These are phyloP conservation scores for Penicillium sp. DNA, from an alignment of 2,329 filamentous ascomycete species.

Conservation along the genomic window DNA sequence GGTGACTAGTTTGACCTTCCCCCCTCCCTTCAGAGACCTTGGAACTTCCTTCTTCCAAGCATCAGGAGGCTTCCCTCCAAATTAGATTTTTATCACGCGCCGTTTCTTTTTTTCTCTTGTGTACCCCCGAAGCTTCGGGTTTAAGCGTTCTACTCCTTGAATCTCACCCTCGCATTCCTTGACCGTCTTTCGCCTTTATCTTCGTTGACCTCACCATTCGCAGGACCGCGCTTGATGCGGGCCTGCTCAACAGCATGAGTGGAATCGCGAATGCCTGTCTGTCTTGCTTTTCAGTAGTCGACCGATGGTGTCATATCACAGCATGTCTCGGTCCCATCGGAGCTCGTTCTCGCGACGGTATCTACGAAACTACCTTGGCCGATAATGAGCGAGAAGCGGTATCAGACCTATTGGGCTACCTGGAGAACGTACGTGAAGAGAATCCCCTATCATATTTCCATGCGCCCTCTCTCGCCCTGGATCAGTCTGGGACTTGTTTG, in stretches of 20 bases:
- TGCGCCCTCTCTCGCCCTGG: conserved; percentile 30
- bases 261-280: conserved; percentile 42
- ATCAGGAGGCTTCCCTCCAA: conserved; percentile 8
- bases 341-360: conserved; percentile 76
- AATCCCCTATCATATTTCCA: background rate
- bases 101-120: conserved; percentile 4
- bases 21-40: conserved; percentile 8
- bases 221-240: conserved; percentile 30
- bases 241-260: conserved; percentile 36
- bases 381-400: conserved; percentile 97
- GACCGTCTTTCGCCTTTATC: background rate
- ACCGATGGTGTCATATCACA: conserved; percentile 47
- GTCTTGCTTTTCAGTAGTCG: conserved; percentile 43
- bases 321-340: conserved; percentile 41
- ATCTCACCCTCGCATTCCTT: background rate
- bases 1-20: conserved; percentile 1
- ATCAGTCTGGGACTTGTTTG: background rate
- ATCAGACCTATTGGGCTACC: conserved; percentile 88
- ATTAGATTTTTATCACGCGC: background rate
- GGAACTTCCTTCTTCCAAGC: conserved; percentile 2
- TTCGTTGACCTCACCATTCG: conserved; percentile 10
- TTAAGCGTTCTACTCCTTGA: background rate
- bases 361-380: conserved; percentile 83
- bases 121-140: background rate
- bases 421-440: conserved; percentile 76